A percentile compares a stretch with the other conserved stretches of the same genome.
Evolutionary conservation across 2,329 filamentous ascomycete genomes (phyloP).

Genomic region (Knufia fluminis): DNA sequence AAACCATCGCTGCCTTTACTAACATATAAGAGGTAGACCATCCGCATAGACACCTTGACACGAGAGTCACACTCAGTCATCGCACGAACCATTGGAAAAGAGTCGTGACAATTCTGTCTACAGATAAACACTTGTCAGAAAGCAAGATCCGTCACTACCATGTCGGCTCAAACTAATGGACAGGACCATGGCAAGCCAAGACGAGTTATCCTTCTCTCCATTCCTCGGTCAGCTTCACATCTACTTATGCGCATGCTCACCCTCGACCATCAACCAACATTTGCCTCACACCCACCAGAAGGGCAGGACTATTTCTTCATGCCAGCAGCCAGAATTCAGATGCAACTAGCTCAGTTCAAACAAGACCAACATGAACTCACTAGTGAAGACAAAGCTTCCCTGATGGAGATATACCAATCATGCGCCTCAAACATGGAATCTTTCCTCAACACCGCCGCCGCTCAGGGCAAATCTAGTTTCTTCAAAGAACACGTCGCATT

Average conservation of each 20-base stretch:
- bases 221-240: slow-evolving; percentile 29
- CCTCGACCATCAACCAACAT: slow-evolving; percentile 24
- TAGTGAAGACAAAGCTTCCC: slow-evolving; percentile 21
- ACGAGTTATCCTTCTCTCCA: slow-evolving; percentile 19
- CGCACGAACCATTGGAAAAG: no score
- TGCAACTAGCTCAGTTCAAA: slow-evolving; percentile 10
- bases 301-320: slow-evolving; percentile 27
- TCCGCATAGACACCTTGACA: no score
- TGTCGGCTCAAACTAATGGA: no score
- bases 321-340: slow-evolving; percentile 8
- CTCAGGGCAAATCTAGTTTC: slow-evolving; percentile 26
- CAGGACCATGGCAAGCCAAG: neutral
- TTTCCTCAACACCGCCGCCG: slow-evolving; percentile 19
- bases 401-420: slow-evolving; percentile 23
- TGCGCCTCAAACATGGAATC: slow-evolving; percentile 25
- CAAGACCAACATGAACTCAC: slow-evolving; percentile 24
- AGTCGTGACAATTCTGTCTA: no score
- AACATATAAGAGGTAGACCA: no score
- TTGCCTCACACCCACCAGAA: slow-evolving; percentile 15
- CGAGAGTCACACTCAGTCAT: no score
- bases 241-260: slow-evolving; percentile 27
- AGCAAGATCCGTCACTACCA: no score
- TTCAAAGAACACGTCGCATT: slow-evolving; percentile 30
- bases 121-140: no score
- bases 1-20: no score